Evolutionary conservation across 2,329 filamentous ascomycete genomes (phyloP).

Genomic region (Ophiostoma pallidulum): DNA sequence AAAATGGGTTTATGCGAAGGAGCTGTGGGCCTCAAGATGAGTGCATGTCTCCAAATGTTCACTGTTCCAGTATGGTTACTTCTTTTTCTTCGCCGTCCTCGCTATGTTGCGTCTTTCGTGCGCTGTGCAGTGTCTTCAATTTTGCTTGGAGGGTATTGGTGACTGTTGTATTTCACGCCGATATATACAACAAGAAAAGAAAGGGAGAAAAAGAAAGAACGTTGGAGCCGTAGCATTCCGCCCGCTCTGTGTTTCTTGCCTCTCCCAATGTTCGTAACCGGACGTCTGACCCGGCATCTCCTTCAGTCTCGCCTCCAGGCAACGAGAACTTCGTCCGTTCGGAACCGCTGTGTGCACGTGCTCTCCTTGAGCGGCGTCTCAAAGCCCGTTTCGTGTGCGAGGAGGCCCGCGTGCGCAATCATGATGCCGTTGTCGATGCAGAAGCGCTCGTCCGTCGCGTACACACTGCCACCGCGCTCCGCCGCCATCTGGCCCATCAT

Average conservation of each 20-base stretch:
- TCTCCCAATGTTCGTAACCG: neutral
- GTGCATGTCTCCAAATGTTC: too few relatives aligned
- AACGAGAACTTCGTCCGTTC: constrained; percentile 72
- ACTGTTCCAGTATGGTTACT: too few relatives aligned
- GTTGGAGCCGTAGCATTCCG: too few relatives aligned
- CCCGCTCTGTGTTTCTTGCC: neutral
- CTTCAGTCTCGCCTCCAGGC: constrained; percentile 58
- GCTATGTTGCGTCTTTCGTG: too few relatives aligned
- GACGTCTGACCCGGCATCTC: neutral
- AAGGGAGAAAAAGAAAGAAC: neutral
- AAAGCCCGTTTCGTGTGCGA: constrained; percentile 77
- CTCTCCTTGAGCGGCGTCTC: constrained; percentile 68
- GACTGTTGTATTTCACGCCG: too few relatives aligned
- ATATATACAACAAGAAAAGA: neutral
- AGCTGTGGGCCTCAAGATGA: too few relatives aligned
- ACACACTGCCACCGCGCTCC: constrained; percentile 81
- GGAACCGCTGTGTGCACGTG: constrained; percentile 74
- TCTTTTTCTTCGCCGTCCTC: too few relatives aligned
- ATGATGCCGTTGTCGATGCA: constrained; percentile 99
- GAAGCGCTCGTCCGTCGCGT: constrained; percentile 91
- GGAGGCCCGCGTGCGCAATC: constrained; percentile 91
- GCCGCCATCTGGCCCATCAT: constrained; percentile 98
- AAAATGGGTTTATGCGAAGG: too few relatives aligned
- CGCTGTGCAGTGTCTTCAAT: too few relatives aligned
- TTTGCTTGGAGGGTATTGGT: too few relatives aligned